A percentile compares a stretch with the other conserved stretches of the same genome.
phyloP scores from a whole-genome alignment of 2,329 filamentous ascomycete genomes.

The Aaosphaeria arxii region DNA sequence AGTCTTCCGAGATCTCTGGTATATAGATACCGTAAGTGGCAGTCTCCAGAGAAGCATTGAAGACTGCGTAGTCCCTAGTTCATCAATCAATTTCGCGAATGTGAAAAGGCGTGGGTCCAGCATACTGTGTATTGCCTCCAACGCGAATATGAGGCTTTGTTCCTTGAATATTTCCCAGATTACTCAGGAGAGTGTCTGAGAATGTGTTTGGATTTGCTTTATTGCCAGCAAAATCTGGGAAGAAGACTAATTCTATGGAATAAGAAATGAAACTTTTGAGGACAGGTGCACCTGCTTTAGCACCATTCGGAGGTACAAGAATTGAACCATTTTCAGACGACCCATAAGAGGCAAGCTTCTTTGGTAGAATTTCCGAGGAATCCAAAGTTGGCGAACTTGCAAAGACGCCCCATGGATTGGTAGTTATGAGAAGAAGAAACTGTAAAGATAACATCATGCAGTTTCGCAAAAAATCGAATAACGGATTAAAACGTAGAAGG shows the following conservation, averaged over 20 bases:
- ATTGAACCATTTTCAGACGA: neutral
- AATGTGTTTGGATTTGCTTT: constrained; percentile 56
- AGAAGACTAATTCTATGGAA: constrained; percentile 53
- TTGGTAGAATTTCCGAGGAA: too few species aligned
- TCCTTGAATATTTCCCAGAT: constrained; percentile 53
- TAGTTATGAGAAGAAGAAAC: too few species aligned
- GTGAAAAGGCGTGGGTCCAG: neutral
- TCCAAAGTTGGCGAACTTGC: too few species aligned
- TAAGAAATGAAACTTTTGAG: constrained; percentile 50
- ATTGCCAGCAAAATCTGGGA: constrained; percentile 56
- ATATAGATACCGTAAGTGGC: constrained; percentile 55
- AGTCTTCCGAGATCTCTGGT: constrained; percentile 52
- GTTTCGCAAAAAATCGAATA: too few species aligned
- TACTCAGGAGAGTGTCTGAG: constrained; percentile 59
- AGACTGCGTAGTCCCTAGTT: constrained; percentile 57
- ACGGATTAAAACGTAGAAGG: too few species aligned
- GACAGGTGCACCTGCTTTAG: constrained; percentile 18
- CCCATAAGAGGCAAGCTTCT: too few species aligned
- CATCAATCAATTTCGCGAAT: neutral
- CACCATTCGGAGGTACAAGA: neutral
- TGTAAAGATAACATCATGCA: too few species aligned
- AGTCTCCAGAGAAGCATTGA: constrained; percentile 50
- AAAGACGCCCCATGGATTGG: too few species aligned
- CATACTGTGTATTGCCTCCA: constrained; percentile 62
- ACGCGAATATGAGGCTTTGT: constrained; percentile 61